Evolutionary conservation across 1,139 yeast genomes (phyloP).

Genomic region (Saccharomycopsis hybrid): DNA sequence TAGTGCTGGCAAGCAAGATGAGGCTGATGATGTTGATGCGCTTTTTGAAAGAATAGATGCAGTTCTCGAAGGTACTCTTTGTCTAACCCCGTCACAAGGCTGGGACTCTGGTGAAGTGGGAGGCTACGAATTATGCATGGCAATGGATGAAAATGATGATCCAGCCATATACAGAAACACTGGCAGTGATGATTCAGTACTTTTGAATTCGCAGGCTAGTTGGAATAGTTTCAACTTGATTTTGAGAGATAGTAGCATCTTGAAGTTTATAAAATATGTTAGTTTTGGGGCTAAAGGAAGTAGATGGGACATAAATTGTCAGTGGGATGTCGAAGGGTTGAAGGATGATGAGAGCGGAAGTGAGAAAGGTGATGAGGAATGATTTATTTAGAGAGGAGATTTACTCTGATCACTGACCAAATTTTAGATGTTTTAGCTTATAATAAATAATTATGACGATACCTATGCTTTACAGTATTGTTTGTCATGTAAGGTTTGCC

Average conservation of each 20-base stretch:
- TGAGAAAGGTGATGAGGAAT: conserved; percentile 23
- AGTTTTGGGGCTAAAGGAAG: conserved; percentile 85
- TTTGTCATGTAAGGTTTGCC: too few relatives aligned
- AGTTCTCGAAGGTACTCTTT: conserved; percentile 54
- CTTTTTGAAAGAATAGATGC: conserved; percentile 27
- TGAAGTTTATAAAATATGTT: conserved; percentile 89
- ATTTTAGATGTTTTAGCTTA: too few relatives aligned
- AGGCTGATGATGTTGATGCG: conserved; percentile 20
- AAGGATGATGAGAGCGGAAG: conserved; percentile 32
- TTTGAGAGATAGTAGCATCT: conserved; percentile 74
- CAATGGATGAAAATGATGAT: conserved; percentile 45
- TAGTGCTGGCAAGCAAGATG: too few relatives aligned
- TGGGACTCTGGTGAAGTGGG: conserved; percentile 90
- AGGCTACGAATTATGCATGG: conserved; percentile 91
- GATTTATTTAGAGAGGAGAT: too few relatives aligned
- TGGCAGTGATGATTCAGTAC: conserved; percentile 65
- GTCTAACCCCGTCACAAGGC: conserved; percentile 71
- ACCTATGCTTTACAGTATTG: too few relatives aligned
- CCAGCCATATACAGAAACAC: conserved; percentile 39
- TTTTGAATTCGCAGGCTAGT: conserved; percentile 72
- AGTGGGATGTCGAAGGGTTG: conserved; percentile 55
- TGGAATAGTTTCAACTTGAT: conserved; percentile 80
- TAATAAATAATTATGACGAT: too few relatives aligned
- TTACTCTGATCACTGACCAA: too few relatives aligned
- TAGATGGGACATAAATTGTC: conserved; percentile 83